These are phyloP conservation scores for Geotrichum bryndzae DNA, from an alignment of 1,139 yeast species.

Conservation along the genomic window DNA sequence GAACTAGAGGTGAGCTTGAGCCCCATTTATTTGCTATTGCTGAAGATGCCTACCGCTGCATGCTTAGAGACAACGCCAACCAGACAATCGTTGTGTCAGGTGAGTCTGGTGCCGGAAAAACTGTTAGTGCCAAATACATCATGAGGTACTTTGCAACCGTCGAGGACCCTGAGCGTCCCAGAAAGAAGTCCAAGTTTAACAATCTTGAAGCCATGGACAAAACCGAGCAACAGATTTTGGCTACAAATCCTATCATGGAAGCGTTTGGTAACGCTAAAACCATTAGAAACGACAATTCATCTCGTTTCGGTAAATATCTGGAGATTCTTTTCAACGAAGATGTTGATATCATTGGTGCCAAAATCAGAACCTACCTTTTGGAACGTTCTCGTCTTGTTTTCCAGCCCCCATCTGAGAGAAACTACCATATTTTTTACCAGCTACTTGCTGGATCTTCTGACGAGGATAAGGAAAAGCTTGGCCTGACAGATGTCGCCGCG, in stretches of 20 bases:
- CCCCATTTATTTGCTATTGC: slow-evolving; percentile 98
- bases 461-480: slow-evolving; percentile 52
- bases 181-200: slow-evolving; percentile 26
- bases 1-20: slow-evolving; percentile 85
- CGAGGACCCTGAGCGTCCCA: slow-evolving; percentile 53
- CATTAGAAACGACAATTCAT: slow-evolving; percentile 93
- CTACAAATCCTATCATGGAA: slow-evolving; percentile 97
- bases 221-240: slow-evolving; percentile 89
- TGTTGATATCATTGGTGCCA: slow-evolving; percentile 84
- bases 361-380: slow-evolving; percentile 83
- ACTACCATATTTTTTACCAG: slow-evolving; percentile 94
- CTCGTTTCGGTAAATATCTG: slow-evolving; percentile 92
- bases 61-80: slow-evolving; percentile 77
- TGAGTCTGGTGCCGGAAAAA: slow-evolving; percentile 98
- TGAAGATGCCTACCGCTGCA: slow-evolving; percentile 90
- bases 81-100: slow-evolving; percentile 97
- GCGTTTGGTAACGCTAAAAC: slow-evolving; percentile 98
- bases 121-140: slow-evolving; percentile 93
- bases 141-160: slow-evolving; percentile 98
- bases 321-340: slow-evolving; percentile 77
- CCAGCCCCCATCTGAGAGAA: slow-evolving; percentile 84
- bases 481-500: slow-evolving; percentile 54
- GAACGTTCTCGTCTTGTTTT: slow-evolving; percentile 93
- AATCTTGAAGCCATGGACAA: slow-evolving; percentile 73
- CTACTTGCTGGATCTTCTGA: slow-evolving; percentile 68